Evolutionary conservation across 495 filamentous ascomycete genomes (phyloP).

Genomic region (Penicillium psychrofluorescens): DNA sequence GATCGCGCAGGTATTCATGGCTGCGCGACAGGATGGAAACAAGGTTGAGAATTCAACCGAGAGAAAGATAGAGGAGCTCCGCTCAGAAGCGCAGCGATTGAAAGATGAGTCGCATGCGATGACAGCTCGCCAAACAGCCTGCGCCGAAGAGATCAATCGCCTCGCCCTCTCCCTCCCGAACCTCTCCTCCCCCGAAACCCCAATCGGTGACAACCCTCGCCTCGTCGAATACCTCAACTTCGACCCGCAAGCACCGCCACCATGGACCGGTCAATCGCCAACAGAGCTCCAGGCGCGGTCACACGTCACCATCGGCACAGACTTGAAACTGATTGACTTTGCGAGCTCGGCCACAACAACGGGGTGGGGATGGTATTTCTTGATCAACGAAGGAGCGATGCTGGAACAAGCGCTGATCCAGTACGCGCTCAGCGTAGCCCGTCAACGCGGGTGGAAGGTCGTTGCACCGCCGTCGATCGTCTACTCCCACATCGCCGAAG

Average conservation of each 20-base stretch:
- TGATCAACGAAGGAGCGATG: slow-evolving; percentile 79
- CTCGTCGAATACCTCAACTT: slow-evolving; percentile 70
- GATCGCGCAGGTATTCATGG: slow-evolving; percentile 26
- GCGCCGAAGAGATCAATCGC: slow-evolving; percentile 60
- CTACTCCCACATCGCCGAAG: slow-evolving; percentile 81
- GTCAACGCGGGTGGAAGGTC: slow-evolving; percentile 62
- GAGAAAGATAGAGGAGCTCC: slow-evolving; percentile 19
- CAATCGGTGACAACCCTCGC: slow-evolving; percentile 53
- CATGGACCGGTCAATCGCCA: slow-evolving; percentile 40
- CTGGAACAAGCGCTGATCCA: slow-evolving; percentile 89
- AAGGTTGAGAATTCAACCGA: slow-evolving; percentile 2
- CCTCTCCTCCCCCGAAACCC: slow-evolving; percentile 68
- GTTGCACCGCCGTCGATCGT: slow-evolving; percentile 84
- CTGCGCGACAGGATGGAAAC: slow-evolving; percentile 15
- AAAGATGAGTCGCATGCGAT: slow-evolving; percentile 59
- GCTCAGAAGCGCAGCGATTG: slow-evolving; percentile 60
- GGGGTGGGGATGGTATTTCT: slow-evolving; percentile 97
- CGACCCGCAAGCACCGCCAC: slow-evolving; percentile 48
- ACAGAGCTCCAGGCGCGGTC: slow-evolving; percentile 43
- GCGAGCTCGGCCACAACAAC: slow-evolving; percentile 64
- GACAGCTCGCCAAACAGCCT: slow-evolving; percentile 48
- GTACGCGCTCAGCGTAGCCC: slow-evolving; percentile 67
- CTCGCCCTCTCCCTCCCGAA: slow-evolving; percentile 82
- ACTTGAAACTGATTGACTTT: slow-evolving; percentile 81
- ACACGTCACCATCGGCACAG: slow-evolving; percentile 77